Base-by-base conservation (phyloP, 345 rosid species). In the Brassica nigra region DNA sequence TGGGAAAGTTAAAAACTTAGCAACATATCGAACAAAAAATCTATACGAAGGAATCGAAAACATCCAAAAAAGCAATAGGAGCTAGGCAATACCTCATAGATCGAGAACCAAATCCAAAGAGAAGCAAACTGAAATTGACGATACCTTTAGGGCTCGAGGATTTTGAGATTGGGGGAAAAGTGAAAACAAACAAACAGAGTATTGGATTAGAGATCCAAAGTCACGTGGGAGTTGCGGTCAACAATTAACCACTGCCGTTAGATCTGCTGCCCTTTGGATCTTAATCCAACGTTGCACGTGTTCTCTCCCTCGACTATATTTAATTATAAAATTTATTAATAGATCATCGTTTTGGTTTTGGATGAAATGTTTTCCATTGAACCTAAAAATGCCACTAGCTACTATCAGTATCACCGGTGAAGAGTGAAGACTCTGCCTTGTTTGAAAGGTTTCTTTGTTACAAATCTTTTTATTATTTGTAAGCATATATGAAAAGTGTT, bases 151-250 rank as follows among this genome's bases (percentile, higher is more conserved):
- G 74, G 82, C 65, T 74, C 71, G 67, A 80, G 54, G 30, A 55
- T 54, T 9, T 42, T 42, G n/a, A 55, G 61, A 57, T 15, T 68
- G 28, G 37, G 79, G 70, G 65, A 1, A 15, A 54, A 47, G 79
- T 66, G 65, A 1, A 15, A 54, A 47, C 11, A 79, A 62, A 34
- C 8, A 5, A 8, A 39, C 70, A 64, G 37, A 64, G 37, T 34
- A 5, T 34, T 34, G 37, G 68, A 54, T 36, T 28, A 75, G 33
- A 33, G 70, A 58, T 68, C 62, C 54, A 73, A 52, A 68, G 79
- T 74, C 83, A 74, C 79, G 83, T 80, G 83, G 6, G 67, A 68
- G 54, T 69, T 68, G 27, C 36, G 61, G 79, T 75, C 79, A 80
- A 75, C 71, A 18, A 14, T 69, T 0, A 14, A 80, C 37, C 79